These are phyloP conservation scores for Phytopythium vexans DNA, from an alignment of 352 stramenopile species.

Conservation along the genomic window DNA sequence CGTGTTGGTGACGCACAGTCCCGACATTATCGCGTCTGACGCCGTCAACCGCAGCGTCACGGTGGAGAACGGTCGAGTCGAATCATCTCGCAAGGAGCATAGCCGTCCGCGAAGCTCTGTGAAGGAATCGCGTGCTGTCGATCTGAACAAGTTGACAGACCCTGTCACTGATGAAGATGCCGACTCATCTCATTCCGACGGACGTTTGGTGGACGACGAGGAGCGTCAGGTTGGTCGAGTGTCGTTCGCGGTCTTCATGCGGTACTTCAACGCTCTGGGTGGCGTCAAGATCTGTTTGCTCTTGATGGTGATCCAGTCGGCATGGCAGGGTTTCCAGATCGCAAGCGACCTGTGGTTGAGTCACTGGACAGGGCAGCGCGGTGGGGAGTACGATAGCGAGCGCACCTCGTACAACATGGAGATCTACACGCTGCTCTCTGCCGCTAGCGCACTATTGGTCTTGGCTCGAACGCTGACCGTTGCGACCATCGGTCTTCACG, in stretches of 20 bases:
- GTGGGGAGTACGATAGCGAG: slow-evolving; percentile 11
- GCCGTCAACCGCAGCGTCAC: slow-evolving; percentile 22
- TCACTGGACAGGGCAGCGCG: slow-evolving; percentile 34
- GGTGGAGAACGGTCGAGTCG: slow-evolving; percentile 18
- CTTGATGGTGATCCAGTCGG: slow-evolving; percentile 10
- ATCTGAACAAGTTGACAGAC: no score
- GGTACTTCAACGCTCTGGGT: slow-evolving; percentile 37
- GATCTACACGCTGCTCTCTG: slow-evolving; percentile 27
- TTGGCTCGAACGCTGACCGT: slow-evolving; percentile 30
- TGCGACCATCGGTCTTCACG: slow-evolving; percentile 27
- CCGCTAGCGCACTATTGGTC: slow-evolving; percentile 26
- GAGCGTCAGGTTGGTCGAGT: slow-evolving; percentile 35
- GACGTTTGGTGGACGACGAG: slow-evolving; percentile 36
- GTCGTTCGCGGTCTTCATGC: slow-evolving; percentile 23
- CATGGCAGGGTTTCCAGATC: slow-evolving; percentile 33
- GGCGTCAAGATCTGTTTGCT: slow-evolving; percentile 14
- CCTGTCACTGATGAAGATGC: background rate
- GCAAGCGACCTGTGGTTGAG: slow-evolving; percentile 29
- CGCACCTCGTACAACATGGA: slow-evolving; percentile 21
- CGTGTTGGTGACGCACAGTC: slow-evolving; percentile 89
- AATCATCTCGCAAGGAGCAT: slow-evolving; percentile 3
- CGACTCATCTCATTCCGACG: background rate
- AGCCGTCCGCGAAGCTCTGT: no score
- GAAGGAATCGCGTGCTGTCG: no score
- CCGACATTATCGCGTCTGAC: slow-evolving; percentile 52